Conservation (phyloP, 192 early-diverging fungal genomes). For the Mortierella antarctica region DNA sequence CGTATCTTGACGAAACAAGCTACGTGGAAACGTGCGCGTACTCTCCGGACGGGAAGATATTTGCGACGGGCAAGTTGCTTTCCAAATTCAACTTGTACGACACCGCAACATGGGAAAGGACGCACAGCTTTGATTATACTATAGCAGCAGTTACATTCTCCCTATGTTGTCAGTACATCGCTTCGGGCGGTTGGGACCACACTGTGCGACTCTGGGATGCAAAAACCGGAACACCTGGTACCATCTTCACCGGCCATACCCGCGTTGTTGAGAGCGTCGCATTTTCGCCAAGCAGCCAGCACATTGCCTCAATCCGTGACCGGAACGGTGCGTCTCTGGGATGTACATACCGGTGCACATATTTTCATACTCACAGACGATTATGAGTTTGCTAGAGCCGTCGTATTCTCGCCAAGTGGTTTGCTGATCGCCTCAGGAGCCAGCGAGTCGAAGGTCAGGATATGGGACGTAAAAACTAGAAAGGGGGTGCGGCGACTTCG, state of each 20-base stretch:
- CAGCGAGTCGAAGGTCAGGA: neutral
- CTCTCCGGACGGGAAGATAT: constrained; percentile 1
- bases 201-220: constrained; percentile 1
- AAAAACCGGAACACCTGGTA: neutral
- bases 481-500: too few relatives aligned
- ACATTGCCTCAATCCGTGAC: neutral
- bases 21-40: neutral
- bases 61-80: neutral
- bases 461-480: neutral
- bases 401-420: neutral
- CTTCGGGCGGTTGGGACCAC: neutral
- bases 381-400: too few relatives aligned
- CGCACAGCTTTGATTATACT: neutral
- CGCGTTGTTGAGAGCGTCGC: neutral
- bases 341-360: neutral
- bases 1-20: neutral
- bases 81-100: neutral
- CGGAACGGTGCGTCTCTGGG: neutral
- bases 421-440: neutral
- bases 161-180: neutral
- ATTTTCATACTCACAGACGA: too few relatives aligned
- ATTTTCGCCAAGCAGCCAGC: neutral
- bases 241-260: neutral
- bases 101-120: neutral
- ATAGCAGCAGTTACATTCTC: neutral